Percentiles rank a stretch among this genome's conserved stretches.
Conservation (phyloP, 139 green algal genomes). For the Auxenochlorella protothecoides region DNA sequence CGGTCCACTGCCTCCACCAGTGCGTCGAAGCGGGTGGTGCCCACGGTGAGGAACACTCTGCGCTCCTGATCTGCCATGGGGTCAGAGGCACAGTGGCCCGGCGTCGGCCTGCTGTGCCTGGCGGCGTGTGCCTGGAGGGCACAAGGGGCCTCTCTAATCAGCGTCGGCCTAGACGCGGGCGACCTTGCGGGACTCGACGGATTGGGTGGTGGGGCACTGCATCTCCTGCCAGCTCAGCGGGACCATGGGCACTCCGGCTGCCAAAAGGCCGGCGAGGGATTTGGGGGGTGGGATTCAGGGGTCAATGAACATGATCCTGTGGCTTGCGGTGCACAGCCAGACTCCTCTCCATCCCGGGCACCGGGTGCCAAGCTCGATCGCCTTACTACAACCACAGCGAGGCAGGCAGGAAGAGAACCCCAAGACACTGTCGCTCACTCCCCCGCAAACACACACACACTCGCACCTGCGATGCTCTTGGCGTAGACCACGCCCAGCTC, state of each 20-base stretch:
- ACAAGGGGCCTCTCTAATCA: neutral
- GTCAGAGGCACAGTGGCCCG: neutral
- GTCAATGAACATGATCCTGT: no score
- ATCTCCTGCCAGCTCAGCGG: slow-evolving; percentile 71
- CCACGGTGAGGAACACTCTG: slow-evolving; percentile 68
- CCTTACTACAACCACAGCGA: no score
- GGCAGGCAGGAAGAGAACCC: no score
- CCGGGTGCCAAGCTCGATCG: no score
- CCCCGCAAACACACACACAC: no score
- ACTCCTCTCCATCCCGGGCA: no score
- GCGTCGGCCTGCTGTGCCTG: neutral
- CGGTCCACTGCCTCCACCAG: slow-evolving; percentile 54
- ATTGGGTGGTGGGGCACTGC: slow-evolving; percentile 62
- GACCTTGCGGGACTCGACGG: slow-evolving; percentile 70
- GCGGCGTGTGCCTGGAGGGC: neutral
- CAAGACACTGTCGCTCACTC: no score
- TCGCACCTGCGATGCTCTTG: slow-evolving; percentile 43
- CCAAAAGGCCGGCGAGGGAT: neutral
- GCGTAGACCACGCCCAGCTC: slow-evolving; percentile 84
- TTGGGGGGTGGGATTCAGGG: no score
- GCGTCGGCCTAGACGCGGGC: slow-evolving; percentile 35
- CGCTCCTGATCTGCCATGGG: neutral
- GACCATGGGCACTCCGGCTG: slow-evolving; percentile 57
- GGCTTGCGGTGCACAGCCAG: no score
- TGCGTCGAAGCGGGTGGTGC: slow-evolving; percentile 73